Conservation (phyloP, 257 asterid species). For the Nemophila menziesii region DNA sequence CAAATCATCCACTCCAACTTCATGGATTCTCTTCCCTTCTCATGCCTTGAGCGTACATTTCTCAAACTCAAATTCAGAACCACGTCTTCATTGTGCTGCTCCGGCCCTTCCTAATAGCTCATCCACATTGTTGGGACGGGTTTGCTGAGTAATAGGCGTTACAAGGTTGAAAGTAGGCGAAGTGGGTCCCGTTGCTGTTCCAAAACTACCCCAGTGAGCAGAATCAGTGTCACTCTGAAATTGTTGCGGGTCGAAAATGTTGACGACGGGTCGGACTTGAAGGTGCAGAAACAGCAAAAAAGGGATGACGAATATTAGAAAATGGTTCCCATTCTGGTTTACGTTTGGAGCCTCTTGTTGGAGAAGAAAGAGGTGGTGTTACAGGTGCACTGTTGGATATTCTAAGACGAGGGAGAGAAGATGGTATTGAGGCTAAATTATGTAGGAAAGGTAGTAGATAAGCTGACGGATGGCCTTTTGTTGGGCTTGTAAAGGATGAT, state of each 20-base stretch:
- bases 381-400: constrained; percentile 82
- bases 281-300: constrained; percentile 71
- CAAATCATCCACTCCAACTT: constrained; percentile 25
- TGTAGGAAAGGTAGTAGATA: constrained; percentile 42
- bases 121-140: not conserved
- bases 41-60: constrained; percentile 53
- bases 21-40: constrained; percentile 51
- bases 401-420: constrained; percentile 49
- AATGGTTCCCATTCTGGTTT: constrained; percentile 52
- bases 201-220: constrained; percentile 25
- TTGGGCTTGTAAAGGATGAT: constrained; percentile 68
- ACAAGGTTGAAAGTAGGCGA: constrained; percentile 47
- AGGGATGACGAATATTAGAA: constrained; percentile 33
- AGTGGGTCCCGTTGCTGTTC: constrained; percentile 20
- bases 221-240: constrained; percentile 64
- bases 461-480: constrained; percentile 40
- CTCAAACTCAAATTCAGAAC: constrained; percentile 65
- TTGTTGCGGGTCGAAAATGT: constrained; percentile 43
- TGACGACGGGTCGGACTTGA: constrained; percentile 63
- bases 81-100: constrained; percentile 40
- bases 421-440: constrained; percentile 33
- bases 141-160: constrained; percentile 15
- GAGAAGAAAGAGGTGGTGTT: constrained; percentile 85
- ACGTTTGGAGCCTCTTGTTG: constrained; percentile 53
- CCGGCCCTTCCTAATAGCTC: constrained; percentile 42